Percentiles rank a stretch among this genome's conserved stretches.
Conservation (phyloP, 805 yeast genomes). For the Starmerella vaccinii region DNA sequence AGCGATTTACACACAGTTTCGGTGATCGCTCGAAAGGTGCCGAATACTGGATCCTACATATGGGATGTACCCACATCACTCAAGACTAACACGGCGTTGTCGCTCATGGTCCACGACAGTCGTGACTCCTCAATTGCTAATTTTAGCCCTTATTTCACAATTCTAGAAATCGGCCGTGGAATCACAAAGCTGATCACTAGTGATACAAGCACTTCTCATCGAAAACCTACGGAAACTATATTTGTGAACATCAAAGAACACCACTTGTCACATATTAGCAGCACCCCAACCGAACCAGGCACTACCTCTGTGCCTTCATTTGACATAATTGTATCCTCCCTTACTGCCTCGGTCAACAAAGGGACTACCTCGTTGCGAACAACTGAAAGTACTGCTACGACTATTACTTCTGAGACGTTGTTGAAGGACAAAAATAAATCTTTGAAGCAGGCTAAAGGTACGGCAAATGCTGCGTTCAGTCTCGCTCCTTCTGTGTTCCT, state of each 20-base stretch:
- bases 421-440: too few species aligned
- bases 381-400: too few species aligned
- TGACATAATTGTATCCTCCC: too few species aligned
- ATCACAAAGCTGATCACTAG: background rate
- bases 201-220: too few species aligned
- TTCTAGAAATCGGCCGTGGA: background rate
- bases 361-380: too few species aligned
- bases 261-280: background rate
- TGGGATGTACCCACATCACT: slow-evolving; percentile 26
- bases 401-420: too few species aligned
- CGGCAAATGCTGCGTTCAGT: too few species aligned
- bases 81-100: slow-evolving; percentile 23
- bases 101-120: slow-evolving; percentile 25
- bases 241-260: background rate
- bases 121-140: slow-evolving; percentile 19
- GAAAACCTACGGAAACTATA: background rate
- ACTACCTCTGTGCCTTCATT: too few species aligned
- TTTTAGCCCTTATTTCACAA: slow-evolving; percentile 22
- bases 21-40: slow-evolving; percentile 26
- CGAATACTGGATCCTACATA: slow-evolving; percentile 27
- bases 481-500: too few species aligned
- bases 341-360: too few species aligned
- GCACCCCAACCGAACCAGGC: too few species aligned
- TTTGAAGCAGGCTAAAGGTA: background rate
- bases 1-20: slow-evolving; percentile 20